Evolutionary conservation across 805 yeast genomes (phyloP), one percentile per base, ranked within the genome.

Genomic region (Wickerhamomyces silvicola): DNA sequence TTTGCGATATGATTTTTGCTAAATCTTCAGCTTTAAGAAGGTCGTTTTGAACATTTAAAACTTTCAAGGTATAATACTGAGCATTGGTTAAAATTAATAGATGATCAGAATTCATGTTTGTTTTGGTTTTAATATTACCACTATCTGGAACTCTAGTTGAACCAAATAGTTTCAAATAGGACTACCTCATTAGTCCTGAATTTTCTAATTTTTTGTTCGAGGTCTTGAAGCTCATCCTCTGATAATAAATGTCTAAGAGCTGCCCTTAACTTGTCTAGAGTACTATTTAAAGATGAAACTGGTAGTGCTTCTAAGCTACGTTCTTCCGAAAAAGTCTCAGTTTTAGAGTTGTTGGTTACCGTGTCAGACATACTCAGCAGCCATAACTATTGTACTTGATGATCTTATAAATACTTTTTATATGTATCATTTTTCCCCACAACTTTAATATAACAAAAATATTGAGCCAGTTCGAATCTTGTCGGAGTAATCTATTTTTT

Each of bases 61-160:
- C 95, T 47, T 82, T 88, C 45, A 87, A 72, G 74, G 90, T 81
- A 56, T 86, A 87, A 56, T 83, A 85, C 54, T 85, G 95, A 6
- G 94, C 83, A 42, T 77, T 78, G 29, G 86, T 78, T 41, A 85
- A 60, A 19, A 87, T 80, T 12, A 84, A 70, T 24, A 87, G 71
- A 53, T 86, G 94, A 43, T 74, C 75, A 3, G 90, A 75, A 15
- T 70, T 62, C 7, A 66, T 51, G 50, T 76, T 84, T 2, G 79
- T 64, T 54, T 78, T 85, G 66, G 83, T 75, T 32, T 80, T 71
- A 46, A 95, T 82, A 5, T 95, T 94, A 28, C 57, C 48, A 29
- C 50, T 46, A 20, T 59, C 60, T 3, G 79, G 79, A 9, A 62
- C 55, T 36, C 88, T 65, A 0, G 87, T 72, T 6, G 86, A 68